Evolutionary conservation across 371 early-diverging fungal genomes (phyloP), one percentile per base, ranked within the genome.

Genomic region (Apophysomyces sp.): DNA sequence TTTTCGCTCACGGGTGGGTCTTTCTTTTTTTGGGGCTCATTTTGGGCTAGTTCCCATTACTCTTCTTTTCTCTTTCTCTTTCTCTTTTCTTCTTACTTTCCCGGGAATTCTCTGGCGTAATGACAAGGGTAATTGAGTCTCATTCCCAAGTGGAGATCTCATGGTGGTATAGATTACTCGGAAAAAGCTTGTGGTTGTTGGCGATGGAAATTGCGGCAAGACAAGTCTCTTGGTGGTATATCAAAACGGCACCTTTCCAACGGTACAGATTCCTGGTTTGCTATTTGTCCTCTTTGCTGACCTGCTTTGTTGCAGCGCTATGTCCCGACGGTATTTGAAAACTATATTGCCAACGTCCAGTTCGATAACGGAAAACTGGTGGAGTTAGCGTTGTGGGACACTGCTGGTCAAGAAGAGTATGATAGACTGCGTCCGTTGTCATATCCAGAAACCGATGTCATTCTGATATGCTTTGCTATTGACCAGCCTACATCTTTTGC

Each of bases 401-500:
- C 88, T 66, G 96, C 96, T 49, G 94, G 93, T 28, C 96, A 96
- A 71, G 96, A 96, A 72, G 95, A 95, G 69, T 95, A 93, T 71
- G 95, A 95, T 77, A 77, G 89, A 57, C 69, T 92, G 60, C 71
- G 92, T n/a, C 90, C 91, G 6, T 73, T 92, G 24, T 86, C 87
- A 13, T 92, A 91, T 64, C 89, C 90, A 30, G 91, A 89, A 64
- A 81, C 90, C 13, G 81, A 92, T 61, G 89, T 89, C 16, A 78
- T 91, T 27, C 75, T 92, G 36, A 88, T 92, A 29, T 89, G 88
- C 53, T 88, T 87, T 72, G 78, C 85, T 27, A 80, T 88, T 53
- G 85, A 88, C 57, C 73, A 82, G 21, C 86, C 86, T 36, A 86
- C 84, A 55, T 87, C 87, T 12, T 83, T 89, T 55, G 80, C 81